Base-by-base conservation (phyloP, 768 basidiomycete genomes). In the Auriculariales sp. region DNA sequence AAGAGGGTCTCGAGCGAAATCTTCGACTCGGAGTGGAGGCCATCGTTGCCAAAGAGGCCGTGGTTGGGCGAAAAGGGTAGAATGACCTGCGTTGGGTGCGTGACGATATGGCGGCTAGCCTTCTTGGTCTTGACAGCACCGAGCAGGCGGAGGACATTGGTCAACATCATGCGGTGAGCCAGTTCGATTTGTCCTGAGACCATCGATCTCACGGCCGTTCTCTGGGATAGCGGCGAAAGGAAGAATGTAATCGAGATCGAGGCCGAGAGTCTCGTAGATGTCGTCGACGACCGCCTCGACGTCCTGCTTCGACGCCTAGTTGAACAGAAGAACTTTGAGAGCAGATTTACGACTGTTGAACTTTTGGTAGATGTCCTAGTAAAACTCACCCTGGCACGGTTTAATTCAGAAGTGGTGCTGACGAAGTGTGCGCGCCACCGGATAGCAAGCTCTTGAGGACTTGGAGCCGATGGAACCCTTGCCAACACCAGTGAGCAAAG, bases 71-170 rank as follows among this genome's bases (percentile, higher is more conserved):
- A 99, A 5, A 99, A 74, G 5, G 95, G 95, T 29, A 98, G 79
- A 55, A 99, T 90, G 56, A 99, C 94, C 66, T 99, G 95, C 0
- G 95, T 99, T 2, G 95, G 95, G 45, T 93, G 85, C 52, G 95
- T 99, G 52, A 95, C 89, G 63, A 97, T 93, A 54, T 92, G 83
- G 46, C 91, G 83, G 57, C 82, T 92, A 7, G 95, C 94, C 66
- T 99, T 99, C 78, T 98, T 99, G 58, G 73, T 79, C 75, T 99
- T 99, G 64, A 99, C 90, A 3, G 90, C 92, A 54, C 95, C 95
- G 25, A 99, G 79, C 49, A 99, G 81, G 27, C 95, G 89, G 25
- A 98, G 79, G 24, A 98, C 75, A 64, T 99, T 99, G 57, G 92
- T 89, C 61, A 99, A 70, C 95, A 99, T 98, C 71, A 98, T 92